Percentiles rank a stretch among this genome's conserved stretches.
Evolutionary conservation across 352 stramenopile genomes (phyloP).

Genomic region (Phytophthora megakarya): DNA sequence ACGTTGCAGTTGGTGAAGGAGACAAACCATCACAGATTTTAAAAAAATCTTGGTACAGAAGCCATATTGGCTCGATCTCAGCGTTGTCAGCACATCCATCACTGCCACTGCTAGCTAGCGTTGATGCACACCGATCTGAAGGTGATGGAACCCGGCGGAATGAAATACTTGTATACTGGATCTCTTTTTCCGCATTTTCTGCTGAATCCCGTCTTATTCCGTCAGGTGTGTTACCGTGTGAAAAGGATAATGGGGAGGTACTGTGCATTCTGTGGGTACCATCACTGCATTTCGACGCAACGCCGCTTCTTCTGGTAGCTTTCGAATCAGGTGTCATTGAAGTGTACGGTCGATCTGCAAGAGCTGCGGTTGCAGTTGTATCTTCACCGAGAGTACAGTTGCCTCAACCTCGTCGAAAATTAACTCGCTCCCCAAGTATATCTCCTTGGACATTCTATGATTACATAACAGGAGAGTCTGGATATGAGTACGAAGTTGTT

Average conservation of each 20-base stretch:
- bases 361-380: constrained; percentile 60
- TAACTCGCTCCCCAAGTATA: constrained; percentile 51
- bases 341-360: constrained; percentile 62
- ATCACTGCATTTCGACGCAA: constrained; percentile 82
- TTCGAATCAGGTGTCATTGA: constrained; percentile 64
- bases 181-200: constrained; percentile 86
- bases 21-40: constrained; percentile 53
- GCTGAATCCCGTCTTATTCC: constrained; percentile 78
- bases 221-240: constrained; percentile 70
- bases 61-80: constrained; percentile 68
- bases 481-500: constrained; percentile 71
- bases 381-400: constrained; percentile 47
- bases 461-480: constrained; percentile 65
- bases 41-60: constrained; percentile 83
- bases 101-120: constrained; percentile 72
- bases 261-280: constrained; percentile 84
- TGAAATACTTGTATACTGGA: constrained; percentile 84
- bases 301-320: constrained; percentile 69
- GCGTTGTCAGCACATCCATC: constrained; percentile 79
- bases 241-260: constrained; percentile 47
- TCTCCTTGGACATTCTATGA: constrained; percentile 80
- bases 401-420: constrained; percentile 16
- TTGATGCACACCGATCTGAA: constrained; percentile 43
- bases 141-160: constrained; percentile 28
- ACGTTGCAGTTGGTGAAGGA: constrained; percentile 53